Evolutionary conservation across 2,329 filamentous ascomycete species (phyloP), one percentile per base, ranked within the genome.

Genomic region (Harringtonia lauricola): DNA sequence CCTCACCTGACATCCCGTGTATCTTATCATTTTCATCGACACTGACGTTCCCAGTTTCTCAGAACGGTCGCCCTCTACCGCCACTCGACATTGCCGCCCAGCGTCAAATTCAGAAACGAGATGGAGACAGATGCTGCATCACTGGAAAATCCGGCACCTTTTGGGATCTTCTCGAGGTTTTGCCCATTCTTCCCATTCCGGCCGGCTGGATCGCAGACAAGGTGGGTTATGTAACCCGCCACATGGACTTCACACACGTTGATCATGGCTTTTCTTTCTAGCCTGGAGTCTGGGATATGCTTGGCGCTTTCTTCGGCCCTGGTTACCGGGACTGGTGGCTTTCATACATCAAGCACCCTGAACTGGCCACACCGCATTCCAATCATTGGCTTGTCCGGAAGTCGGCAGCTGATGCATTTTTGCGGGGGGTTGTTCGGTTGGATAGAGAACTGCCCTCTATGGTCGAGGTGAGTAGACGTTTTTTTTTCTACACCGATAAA

Each of bases 281-380:
- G 49, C 22, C 44, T 2, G 36, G 36, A 7, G 47, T 53, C 9
- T 33, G 37, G 12, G 49, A 52, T 4, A 54, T 56, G 51, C 51
- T 57, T 9, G 47, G 50, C 17, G 57, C 53, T n/a, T 61, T 59
- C 48, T 59, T 61, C 38, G 47, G 50, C 2, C 49, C 42, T 5
- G 45, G 47, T 2, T 59, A 61, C 41, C 49, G 51, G 9, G 55
- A 59, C 44, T 61, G 57, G 57, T 61, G 59, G 58, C 44, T 59
- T n/a, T 43, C 43, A 3, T 57, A 56, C 44, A 41, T 41, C 31
- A 14, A 37, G 19, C 22, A 50, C 10, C 52, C 57, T 1, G 36
- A 42, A 7, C 7, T 5, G 1, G 46, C 47, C 26, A 19, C 12
- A 15, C 44, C 49, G 3, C 36, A 47, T 24, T 12, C 33, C 17